Conservation (phyloP, 495 filamentous ascomycete species). For the Penicillium dipodomyicola region DNA sequence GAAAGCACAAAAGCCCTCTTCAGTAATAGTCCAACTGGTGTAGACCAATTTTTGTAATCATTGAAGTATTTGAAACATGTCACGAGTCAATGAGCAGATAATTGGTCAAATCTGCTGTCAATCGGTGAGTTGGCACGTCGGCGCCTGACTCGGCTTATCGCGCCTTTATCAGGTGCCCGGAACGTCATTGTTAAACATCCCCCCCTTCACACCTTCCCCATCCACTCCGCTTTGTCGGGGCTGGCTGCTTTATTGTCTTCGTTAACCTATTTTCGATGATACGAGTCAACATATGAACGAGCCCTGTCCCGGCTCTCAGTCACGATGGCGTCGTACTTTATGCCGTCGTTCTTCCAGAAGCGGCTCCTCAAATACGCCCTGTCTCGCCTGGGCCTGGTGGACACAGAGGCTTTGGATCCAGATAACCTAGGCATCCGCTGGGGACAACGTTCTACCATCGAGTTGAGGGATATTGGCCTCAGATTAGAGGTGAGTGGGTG, state of each 20-base stretch:
- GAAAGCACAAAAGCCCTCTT: not conserved
- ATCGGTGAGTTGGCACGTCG: slow-evolving; percentile 17
- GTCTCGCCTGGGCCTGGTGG: slow-evolving; percentile 74
- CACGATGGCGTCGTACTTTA: slow-evolving; percentile 55
- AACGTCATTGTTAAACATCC: slow-evolving; percentile 27
- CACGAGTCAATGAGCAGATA: not conserved
- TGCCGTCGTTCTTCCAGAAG: slow-evolving; percentile 78
- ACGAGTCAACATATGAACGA: slow-evolving; percentile 25
- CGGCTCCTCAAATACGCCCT: slow-evolving; percentile 77
- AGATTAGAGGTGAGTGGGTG: slow-evolving; percentile 60
- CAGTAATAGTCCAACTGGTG: not conserved
- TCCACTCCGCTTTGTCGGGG: slow-evolving; percentile 11
- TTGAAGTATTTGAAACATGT: not conserved
- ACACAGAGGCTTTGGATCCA: slow-evolving; percentile 73
- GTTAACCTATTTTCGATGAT: slow-evolving; percentile 26
- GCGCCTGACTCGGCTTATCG: slow-evolving; percentile 41
- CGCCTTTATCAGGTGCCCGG: slow-evolving; percentile 33
- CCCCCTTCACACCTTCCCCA: slow-evolving; percentile 13
- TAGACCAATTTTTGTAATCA: not conserved
- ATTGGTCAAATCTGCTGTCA: not conserved
- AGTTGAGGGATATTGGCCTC: slow-evolving; percentile 77
- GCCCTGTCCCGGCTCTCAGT: slow-evolving; percentile 34
- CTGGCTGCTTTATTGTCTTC: not conserved
- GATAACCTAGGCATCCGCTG: slow-evolving; percentile 75
- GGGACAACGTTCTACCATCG: slow-evolving; percentile 73